Conservation (phyloP, 1,284 basidiomycete genomes). For the Afroboletus lepidellus region DNA sequence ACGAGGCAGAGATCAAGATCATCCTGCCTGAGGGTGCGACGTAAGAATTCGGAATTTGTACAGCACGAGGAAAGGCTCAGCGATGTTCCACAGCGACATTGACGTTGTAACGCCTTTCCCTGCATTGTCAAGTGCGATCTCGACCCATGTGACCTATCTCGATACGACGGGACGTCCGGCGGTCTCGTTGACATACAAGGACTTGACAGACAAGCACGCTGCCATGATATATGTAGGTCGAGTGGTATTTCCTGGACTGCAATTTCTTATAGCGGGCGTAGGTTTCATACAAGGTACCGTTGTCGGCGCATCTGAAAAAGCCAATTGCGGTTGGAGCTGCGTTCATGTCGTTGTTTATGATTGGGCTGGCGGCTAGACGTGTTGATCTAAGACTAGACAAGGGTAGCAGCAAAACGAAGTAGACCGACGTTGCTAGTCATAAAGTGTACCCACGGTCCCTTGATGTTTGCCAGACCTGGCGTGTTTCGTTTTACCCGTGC, state of each 20-base stretch:
- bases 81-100: conserved; percentile 58
- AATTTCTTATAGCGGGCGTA: conserved; percentile 36
- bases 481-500: conserved; percentile 8
- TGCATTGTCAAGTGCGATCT: conserved; percentile 56
- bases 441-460: conserved; percentile 9
- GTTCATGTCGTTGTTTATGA: conserved; percentile 62
- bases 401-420: neutral
- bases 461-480: conserved; percentile 20
- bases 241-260: conserved; percentile 1
- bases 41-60: conserved; percentile 48
- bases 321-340: conserved; percentile 71
- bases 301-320: conserved; percentile 79
- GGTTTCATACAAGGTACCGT: conserved; percentile 84
- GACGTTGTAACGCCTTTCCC: conserved; percentile 78
- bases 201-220: conserved; percentile 79
- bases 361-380: conserved; percentile 60
- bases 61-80: conserved; percentile 5
- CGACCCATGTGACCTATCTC: conserved; percentile 83
- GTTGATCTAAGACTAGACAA: conserved; percentile 65
- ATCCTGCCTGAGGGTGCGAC: conserved; percentile 92
- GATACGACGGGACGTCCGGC: conserved; percentile 90
- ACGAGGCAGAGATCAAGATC: conserved; percentile 78
- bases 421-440: neutral
- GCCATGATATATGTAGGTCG: conserved; percentile 68
- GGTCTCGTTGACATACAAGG: conserved; percentile 70